Base-by-base conservation (phyloP, 768 basidiomycete species). In the Mycena belliarum region DNA sequence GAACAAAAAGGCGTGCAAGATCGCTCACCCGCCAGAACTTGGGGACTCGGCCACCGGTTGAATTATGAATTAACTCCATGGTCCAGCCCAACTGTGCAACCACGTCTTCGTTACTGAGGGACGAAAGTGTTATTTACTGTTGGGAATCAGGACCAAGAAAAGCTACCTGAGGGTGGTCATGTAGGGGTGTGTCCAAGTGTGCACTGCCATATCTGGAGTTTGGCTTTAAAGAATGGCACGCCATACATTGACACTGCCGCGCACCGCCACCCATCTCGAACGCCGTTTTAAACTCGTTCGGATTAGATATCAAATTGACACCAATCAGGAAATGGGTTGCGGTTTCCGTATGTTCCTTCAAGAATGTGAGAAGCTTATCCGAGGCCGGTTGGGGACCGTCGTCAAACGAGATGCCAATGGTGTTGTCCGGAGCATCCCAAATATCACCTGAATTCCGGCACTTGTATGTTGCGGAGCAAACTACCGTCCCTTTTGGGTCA, bases 321-420 rank as follows among this genome's bases (percentile, higher is more conserved):
- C 59, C 50, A 12, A 97, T 95, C 78, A 94, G 83, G 71, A 95
- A 96, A 69, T 95, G 93, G 6, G 94, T 95, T 4, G 85, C 86
- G n/a, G 71, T 79, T 54, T 84, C 70, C 58, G 87, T 83, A 55
- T 95, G 80, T n/a, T 75, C 52, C 57, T 77, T 61, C 47, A 96
- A 76, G 70, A 93, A 95, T 8, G 81, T 65, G 66, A 90, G 82
- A 20, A 96, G 80, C 12, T 59, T 59, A 1, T 67, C 65, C 16
- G 81, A 80, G 11, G 73, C 56, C 80, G 78, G 73, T 18, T 80
- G 75, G 0, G 93, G 93, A 1, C 93, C 93, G 66, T 94, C 93
- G 66, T 95, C 93, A 66, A 93, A 93, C 42, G 83, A 78, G 51
- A 84, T 75, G 4, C 76, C 89, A 49, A 91, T 74, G 49, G 78